Evolutionary conservation across 495 filamentous ascomycete species (phyloP), one percentile per base, ranked within the genome.

Genomic region (Aspergillus sparsus): DNA sequence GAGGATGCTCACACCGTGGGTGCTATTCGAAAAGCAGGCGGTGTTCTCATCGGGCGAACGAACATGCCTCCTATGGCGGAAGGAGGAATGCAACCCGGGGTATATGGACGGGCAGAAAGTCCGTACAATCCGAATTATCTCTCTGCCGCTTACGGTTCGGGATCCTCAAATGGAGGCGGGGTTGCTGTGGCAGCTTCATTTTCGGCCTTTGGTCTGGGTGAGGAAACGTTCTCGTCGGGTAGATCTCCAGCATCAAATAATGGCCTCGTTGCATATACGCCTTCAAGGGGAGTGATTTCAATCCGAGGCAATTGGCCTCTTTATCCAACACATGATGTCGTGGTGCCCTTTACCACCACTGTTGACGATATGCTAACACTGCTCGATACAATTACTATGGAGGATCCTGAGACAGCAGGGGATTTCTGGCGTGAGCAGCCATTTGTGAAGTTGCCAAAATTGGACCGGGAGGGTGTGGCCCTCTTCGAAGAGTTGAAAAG

Each of bases 21-120:
- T 34, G 83, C 88, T 7, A 81, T 89, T 37, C 80, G 87, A 21
- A 66, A 80, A 50, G 82, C 83, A 8, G 87, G 87, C 7, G 87
- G 85, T 5, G 72, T 90, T 6, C 74, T 90, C 12, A 67, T 90
- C 7, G 87, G 87, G 31, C 62, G 68, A 2, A 71, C 68, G 6
- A 72, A 72, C 42, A 71, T 72, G 70, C 68, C 68, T 34, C 66
- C 70, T 9, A 72, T 72, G 68, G 70, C 68, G 4, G 68, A 71
- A 34, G 68, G 70, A 18, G 70, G 70, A 3, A 72, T 72, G 70
- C 70, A 72, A 53, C 70, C 68, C 5, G 70, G 70, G 15, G 49
- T 63, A n/a, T 72, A 68, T 42, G 70, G 70, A 10, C 68, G 68
- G 5, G 70, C 70, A 2, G 70, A 73, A 61, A 69, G 66, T 35